phyloP scores from a whole-genome alignment of 106 monocot genomes.

The Acorus calamus region DNA sequence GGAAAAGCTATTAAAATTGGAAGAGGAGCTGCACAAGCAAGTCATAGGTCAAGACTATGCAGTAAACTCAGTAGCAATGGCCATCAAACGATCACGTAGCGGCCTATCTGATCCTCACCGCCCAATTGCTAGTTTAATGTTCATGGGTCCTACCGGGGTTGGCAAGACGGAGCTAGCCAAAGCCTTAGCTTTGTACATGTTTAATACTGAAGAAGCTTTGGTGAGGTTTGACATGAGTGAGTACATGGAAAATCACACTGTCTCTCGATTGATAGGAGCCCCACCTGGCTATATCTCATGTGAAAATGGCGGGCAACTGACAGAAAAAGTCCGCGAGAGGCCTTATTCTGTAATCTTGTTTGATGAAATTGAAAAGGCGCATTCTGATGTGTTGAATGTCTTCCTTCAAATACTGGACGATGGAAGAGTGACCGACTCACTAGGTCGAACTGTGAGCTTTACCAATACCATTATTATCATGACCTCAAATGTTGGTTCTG shows the following conservation, averaged over 20 bases:
- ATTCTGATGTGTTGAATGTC: background rate
- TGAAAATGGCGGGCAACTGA: too few species aligned
- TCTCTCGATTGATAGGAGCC: constrained; percentile 92
- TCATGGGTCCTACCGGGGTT: constrained; percentile 99
- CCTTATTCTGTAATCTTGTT: too few species aligned
- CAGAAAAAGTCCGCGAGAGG: too few species aligned
- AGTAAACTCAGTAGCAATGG: constrained; percentile 79
- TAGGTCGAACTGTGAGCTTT: background rate
- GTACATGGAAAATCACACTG: constrained; percentile 99
- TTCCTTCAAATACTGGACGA: background rate
- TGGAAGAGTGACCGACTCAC: background rate
- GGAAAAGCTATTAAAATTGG: constrained; percentile 81
- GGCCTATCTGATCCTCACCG: constrained; percentile 94
- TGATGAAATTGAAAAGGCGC: too few species aligned
- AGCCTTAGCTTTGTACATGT: constrained; percentile 83
- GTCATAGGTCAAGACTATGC: constrained; percentile 94
- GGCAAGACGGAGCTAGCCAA: constrained; percentile 97
- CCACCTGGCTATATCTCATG: too few species aligned
- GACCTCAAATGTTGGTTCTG: constrained; percentile 20
- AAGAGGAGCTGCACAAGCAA: constrained; percentile 91
- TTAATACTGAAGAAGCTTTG: constrained; percentile 96
- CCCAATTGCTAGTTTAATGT: constrained; percentile 99
- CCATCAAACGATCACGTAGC: constrained; percentile 86
- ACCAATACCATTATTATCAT: background rate
- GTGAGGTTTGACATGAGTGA: constrained; percentile 99